Evolutionary conservation across 306 rosid genomes (phyloP), one percentile per base, ranked within the genome.

Genomic region (Begonia peltatifolia): DNA sequence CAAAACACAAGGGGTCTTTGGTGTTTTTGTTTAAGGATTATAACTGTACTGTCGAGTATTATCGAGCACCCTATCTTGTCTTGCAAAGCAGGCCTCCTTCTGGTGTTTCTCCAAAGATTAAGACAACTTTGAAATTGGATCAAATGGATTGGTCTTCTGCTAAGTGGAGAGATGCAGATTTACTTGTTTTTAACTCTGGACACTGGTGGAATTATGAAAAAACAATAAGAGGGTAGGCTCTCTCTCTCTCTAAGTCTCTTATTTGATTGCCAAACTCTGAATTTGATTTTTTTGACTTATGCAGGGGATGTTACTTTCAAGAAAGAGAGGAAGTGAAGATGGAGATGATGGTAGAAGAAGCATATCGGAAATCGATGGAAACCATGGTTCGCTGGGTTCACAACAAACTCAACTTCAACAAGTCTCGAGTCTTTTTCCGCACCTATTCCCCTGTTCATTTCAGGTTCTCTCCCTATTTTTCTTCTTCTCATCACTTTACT

Each of bases 141-240:
- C 64, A 71, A 59, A 82, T 88, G 97, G 97, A 88, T 76, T 88
- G 95, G 95, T 62, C 61, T 59, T 75, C 89, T 59, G 23, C 49
- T 36, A 76, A 62, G 57, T 88, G 97, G 97, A 82, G 65, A 62
- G 74, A 79, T 69, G 94, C 95, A 10, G 83, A 89, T 78, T 54
- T 84, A 5, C 15, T 89, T 51, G 72, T 89, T 54, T 73, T 89
- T 17, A 89, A 89, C 61, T 71, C 97, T 16, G 95, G 97, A 50
- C 97, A 84, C 53, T 84, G 95, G 95, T 84, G 97, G 97, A 89
- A 72, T 61, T 60, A 80, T 38, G 87, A 74, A 72, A 82, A 89
- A 72, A 89, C 90, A 54, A 64, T 80, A 9, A 79, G 81, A 78
- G 87, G 78, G 97, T 89, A 82, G 47, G 54, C 62, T 62, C 47